Percentiles rank a stretch among this genome's conserved stretches.
Evolutionary conservation across 495 filamentous ascomycete species (phyloP).

Genomic region (Immersiella caudata): DNA sequence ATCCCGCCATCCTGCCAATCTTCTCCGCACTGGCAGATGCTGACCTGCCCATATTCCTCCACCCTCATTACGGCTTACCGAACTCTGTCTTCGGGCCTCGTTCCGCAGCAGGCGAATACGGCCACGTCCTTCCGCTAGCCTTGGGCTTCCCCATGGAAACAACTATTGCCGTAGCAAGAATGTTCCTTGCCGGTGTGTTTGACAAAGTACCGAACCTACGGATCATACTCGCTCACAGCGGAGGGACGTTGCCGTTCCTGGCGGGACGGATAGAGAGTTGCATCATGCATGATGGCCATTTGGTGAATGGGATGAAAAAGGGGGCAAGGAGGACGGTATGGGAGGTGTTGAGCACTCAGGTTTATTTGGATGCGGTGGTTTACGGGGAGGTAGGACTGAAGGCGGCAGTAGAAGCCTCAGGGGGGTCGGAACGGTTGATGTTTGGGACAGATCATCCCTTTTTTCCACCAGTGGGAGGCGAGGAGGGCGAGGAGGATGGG

Average conservation of each 20-base stretch:
- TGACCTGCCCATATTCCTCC: constrained; percentile 73
- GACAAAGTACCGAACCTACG: constrained; percentile 72
- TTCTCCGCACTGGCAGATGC: constrained; percentile 68
- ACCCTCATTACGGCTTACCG: constrained; percentile 92
- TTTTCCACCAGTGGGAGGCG: constrained; percentile 75
- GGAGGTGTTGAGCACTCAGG: constrained; percentile 82
- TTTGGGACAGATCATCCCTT: constrained; percentile 96
- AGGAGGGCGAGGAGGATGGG: constrained; percentile 55
- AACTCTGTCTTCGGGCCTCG: constrained; percentile 74
- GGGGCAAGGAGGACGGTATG: constrained; percentile 59
- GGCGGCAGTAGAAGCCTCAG: constrained; percentile 67
- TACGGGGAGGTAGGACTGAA: constrained; percentile 75
- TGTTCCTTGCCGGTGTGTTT: constrained; percentile 84
- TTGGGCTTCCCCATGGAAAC: constrained; percentile 94
- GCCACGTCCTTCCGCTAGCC: constrained; percentile 84
- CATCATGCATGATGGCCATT: constrained; percentile 75
- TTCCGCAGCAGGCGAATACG: constrained; percentile 63
- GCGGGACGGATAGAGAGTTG: constrained; percentile 89
- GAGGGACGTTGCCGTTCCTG: constrained; percentile 86
- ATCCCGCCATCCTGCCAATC: constrained; percentile 68
- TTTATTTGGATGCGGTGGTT: constrained; percentile 87
- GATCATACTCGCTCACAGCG: constrained; percentile 83
- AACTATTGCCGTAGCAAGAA: constrained; percentile 85
- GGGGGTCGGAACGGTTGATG: constrained; percentile 68
- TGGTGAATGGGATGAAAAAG: constrained; percentile 53